Conservation (phyloP, 352 stramenopile genomes). For the Hyaloperonospora arabidopsidis region DNA sequence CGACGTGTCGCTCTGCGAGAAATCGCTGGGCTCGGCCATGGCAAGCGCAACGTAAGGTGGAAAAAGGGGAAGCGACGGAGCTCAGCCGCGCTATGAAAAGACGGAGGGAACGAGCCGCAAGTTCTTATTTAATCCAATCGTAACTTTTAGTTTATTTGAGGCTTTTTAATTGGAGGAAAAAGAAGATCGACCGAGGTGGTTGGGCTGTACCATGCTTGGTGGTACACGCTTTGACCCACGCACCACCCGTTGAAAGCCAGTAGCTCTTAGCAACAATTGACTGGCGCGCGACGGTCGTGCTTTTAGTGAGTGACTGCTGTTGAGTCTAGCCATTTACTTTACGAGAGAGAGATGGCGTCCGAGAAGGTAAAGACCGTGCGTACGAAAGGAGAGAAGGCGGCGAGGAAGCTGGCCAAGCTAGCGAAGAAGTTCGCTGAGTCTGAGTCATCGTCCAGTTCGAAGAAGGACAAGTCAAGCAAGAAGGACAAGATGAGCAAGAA, state of each 20-base stretch:
- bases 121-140: too few relatives aligned
- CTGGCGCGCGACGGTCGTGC: not conserved
- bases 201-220: not conserved
- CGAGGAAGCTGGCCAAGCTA: constrained; percentile 47
- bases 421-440: constrained; percentile 40
- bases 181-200: not conserved
- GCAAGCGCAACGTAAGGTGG: not conserved
- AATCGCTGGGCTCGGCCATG: constrained; percentile 20
- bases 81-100: too few relatives aligned
- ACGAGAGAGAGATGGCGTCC: constrained; percentile 23
- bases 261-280: constrained; percentile 8
- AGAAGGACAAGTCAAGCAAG: constrained; percentile 54
- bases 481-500: constrained; percentile 56
- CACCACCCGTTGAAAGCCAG: constrained; percentile 5
- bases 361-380: constrained; percentile 34
- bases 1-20: constrained; percentile 16
- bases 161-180: not conserved
- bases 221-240: not conserved
- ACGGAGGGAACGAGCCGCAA: too few relatives aligned
- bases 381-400: constrained; percentile 56
- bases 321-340: too few relatives aligned
- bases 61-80: constrained; percentile 6
- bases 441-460: not conserved
- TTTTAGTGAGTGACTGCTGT: too few relatives aligned
- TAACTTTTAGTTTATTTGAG: too few relatives aligned